A percentile compares a stretch with the other conserved stretches of the same genome.
Evolutionary conservation across 169 alveolate genomes (phyloP).

Genomic region (Plasmodium vivax): DNA sequence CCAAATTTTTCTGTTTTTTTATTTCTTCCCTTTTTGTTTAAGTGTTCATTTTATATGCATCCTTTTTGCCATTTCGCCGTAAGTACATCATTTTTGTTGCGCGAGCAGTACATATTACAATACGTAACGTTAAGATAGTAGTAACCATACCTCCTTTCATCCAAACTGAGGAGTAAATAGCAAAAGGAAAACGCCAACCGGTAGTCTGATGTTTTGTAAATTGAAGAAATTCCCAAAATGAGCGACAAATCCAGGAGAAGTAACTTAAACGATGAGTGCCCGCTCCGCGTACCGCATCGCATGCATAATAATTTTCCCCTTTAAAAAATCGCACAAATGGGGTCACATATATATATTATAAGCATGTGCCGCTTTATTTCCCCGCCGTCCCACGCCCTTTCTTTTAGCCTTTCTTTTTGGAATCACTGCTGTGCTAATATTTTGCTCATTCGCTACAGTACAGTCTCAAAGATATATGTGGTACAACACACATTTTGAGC

Average conservation of each 20-base stretch:
- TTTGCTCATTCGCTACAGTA: constrained; percentile 62
- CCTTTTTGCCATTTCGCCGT: neutral
- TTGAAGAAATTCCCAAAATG: constrained; percentile 31
- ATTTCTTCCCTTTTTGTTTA: neutral
- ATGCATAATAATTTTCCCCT: neutral
- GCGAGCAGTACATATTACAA: constrained; percentile 6
- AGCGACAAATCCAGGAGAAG: constrained; percentile 74
- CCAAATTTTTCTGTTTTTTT: constrained; percentile 2
- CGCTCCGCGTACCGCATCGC: neutral
- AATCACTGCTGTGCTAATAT: constrained; percentile 39
- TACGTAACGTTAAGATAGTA: neutral
- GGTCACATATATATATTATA: neutral
- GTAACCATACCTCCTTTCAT: neutral
- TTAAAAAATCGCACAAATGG: constrained; percentile 15
- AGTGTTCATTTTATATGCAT: constrained; percentile 11
- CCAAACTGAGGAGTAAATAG: neutral
- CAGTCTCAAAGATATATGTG: constrained; percentile 59
- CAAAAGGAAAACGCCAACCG: neutral
- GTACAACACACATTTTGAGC: constrained; percentile 5
- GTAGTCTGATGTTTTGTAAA: constrained; percentile 15
- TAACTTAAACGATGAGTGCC: constrained; percentile 3
- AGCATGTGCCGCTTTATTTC: neutral
- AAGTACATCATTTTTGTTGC: neutral
- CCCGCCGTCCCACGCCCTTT: neutral
- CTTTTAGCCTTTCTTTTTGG: constrained; percentile 65